phyloP scores from a whole-genome alignment of 495 filamentous ascomycete genomes.

The Wilcoxina mikolae region DNA sequence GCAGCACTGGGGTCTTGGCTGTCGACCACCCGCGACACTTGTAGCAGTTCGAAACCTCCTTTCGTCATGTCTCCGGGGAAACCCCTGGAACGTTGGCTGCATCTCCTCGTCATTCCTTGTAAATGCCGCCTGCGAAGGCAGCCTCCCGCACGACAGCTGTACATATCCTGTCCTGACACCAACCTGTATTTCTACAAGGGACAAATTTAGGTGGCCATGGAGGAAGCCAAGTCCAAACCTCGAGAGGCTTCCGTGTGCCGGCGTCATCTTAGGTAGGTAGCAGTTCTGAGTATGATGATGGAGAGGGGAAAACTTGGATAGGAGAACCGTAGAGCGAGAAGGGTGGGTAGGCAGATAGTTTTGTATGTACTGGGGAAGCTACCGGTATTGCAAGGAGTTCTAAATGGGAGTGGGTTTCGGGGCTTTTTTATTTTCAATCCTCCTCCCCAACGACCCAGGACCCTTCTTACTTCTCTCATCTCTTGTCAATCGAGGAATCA shows the following conservation, averaged over 20 bases:
- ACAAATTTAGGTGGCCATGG: neutral
- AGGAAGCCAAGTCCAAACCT: conserved; percentile 1
- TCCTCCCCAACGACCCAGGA: neutral
- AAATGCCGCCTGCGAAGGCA: neutral
- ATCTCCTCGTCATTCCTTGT: neutral
- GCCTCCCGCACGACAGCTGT: neutral
- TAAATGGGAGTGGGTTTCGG: neutral
- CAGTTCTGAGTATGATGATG: neutral
- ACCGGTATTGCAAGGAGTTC: neutral
- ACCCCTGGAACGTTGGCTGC: neutral
- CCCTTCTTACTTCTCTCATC: neutral
- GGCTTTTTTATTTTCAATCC: neutral
- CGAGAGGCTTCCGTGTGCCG: neutral
- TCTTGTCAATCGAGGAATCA: neutral
- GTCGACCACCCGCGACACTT: neutral
- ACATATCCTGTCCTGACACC: neutral
- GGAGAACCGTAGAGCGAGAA: no score
- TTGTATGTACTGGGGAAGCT: neutral
- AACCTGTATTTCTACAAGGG: neutral
- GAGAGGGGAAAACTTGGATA: neutral
- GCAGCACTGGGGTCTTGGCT: no score
- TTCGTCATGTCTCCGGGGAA: conserved; percentile 1
- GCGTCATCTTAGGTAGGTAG: neutral
- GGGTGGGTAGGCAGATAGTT: no score
- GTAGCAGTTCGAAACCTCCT: neutral